These are phyloP conservation scores for Pachysandra terminalis DNA, from an alignment of 164 flowering plant species.

Conservation along the genomic window DNA sequence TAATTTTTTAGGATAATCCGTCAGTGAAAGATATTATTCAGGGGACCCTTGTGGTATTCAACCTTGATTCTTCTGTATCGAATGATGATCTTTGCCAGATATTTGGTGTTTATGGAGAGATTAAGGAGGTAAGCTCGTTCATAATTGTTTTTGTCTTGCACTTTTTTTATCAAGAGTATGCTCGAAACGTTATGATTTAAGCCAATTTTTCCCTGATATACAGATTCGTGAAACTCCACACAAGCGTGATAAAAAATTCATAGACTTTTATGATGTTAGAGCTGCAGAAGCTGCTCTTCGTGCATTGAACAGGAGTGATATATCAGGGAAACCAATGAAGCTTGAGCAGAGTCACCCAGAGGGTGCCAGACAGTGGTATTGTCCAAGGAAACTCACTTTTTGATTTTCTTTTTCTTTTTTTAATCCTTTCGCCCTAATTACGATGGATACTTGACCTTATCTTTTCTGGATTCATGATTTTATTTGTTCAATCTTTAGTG, in stretches of 20 bases:
- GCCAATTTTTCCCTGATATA: constrained; percentile 14
- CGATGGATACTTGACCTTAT: not conserved
- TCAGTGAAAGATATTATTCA: constrained; percentile 67
- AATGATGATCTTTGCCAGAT: constrained; percentile 63
- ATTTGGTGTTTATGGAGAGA: constrained; percentile 78
- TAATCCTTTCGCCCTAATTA: not conserved
- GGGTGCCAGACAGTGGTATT: constrained; percentile 41
- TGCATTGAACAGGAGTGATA: constrained; percentile 61
- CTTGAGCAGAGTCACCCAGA: constrained; percentile 37
- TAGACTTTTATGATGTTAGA: constrained; percentile 61
- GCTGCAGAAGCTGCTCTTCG: constrained; percentile 72
- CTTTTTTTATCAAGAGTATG: not conserved
- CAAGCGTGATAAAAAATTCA: constrained; percentile 41
- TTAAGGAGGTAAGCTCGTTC: constrained; percentile 53
- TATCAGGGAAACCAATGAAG: constrained; percentile 56
- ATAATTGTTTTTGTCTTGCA: not conserved
- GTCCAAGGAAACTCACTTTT: constrained; percentile 8
- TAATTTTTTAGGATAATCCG: constrained; percentile 50
- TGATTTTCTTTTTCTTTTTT: not conserved
- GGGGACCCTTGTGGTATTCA: constrained; percentile 62
- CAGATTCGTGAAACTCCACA: constrained; percentile 67
- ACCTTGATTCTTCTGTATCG: constrained; percentile 74
- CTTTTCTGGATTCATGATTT: too few species aligned
- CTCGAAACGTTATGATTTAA: not conserved
- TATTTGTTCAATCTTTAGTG: too few species aligned